Evolutionary conservation across 2,329 filamentous ascomycete species (phyloP).

Genomic region (Trichophaea hybrida): DNA sequence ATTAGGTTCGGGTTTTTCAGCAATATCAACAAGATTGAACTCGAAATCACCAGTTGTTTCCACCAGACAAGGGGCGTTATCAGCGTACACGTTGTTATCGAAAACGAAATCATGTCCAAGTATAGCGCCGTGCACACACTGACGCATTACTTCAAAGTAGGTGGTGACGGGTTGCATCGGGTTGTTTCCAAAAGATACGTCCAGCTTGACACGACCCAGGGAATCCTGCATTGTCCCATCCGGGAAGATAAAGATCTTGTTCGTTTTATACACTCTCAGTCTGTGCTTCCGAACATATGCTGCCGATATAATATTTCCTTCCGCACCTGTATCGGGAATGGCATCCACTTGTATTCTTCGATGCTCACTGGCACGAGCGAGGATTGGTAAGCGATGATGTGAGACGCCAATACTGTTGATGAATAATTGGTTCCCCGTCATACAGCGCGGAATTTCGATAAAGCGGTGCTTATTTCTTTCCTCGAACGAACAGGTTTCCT

Average conservation of each 20-base stretch:
- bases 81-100: not conserved
- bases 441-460: too few relatives aligned
- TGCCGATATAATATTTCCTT: not conserved
- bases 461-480: too few relatives aligned
- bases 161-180: not conserved
- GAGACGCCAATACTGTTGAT: too few relatives aligned
- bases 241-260: not conserved
- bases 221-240: not conserved
- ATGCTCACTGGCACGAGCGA: too few relatives aligned
- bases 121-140: not conserved
- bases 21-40: too few relatives aligned
- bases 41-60: too few relatives aligned
- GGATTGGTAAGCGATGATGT: too few relatives aligned
- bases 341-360: not conserved
- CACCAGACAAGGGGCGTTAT: not conserved
- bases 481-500: not conserved
- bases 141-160: not conserved
- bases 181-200: not conserved
- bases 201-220: not conserved
- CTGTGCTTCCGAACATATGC: not conserved
- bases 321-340: not conserved
- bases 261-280: not conserved
- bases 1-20: too few relatives aligned
- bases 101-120: not conserved
- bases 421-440: too few relatives aligned